Percentiles rank a stretch among this genome's conserved stretches.
Evolutionary conservation across 2,329 filamentous ascomycete genomes (phyloP).

Genomic region (Fusarium odoratissimum): DNA sequence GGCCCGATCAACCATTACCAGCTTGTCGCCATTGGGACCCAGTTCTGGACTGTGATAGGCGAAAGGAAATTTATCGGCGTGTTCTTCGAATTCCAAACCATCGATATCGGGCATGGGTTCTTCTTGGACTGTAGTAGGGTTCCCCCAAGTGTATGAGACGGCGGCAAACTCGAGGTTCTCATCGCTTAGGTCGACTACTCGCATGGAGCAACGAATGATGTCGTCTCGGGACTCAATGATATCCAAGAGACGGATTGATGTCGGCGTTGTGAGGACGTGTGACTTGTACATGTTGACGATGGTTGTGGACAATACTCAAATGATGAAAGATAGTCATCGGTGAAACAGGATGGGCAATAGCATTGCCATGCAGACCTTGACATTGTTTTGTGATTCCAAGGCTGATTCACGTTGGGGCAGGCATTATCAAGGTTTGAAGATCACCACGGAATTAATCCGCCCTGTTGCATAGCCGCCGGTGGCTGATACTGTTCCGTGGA

Average conservation of each 20-base stretch:
- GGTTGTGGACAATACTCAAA: no score
- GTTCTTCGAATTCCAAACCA: background rate
- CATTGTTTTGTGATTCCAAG: background rate
- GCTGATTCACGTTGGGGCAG: background rate
- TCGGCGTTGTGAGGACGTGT: background rate
- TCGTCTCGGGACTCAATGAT: background rate
- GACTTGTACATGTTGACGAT: background rate
- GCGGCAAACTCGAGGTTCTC: background rate
- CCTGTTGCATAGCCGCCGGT: background rate
- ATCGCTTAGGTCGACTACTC: background rate
- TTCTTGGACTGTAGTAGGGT: background rate
- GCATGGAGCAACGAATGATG: background rate
- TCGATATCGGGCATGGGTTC: background rate
- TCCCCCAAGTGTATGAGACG: background rate
- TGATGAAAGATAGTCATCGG: no score
- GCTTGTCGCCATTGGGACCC: background rate
- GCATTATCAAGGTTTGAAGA: background rate
- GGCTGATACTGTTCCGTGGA: background rate
- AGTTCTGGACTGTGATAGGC: background rate
- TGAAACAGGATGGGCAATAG: no score
- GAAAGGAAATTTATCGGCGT: background rate
- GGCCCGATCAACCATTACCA: background rate
- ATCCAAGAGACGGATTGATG: background rate
- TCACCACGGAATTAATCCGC: background rate
- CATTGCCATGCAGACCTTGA: background rate